Percentiles rank a stretch among this genome's conserved stretches.
Conservation (phyloP, 495 filamentous ascomycete species). For the Aspergillus homomorphus region DNA sequence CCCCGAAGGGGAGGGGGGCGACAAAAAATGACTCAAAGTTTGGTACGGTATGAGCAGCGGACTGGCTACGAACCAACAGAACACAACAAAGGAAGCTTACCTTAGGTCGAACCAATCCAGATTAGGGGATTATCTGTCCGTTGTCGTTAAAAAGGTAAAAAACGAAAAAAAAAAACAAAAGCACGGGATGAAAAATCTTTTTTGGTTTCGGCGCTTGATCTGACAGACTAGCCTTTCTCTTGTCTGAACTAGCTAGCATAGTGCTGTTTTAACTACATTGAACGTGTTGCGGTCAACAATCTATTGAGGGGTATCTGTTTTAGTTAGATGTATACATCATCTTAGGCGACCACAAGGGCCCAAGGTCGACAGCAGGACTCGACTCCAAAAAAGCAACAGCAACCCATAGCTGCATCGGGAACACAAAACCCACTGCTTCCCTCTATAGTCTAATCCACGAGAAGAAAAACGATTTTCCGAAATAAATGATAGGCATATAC, state of each 20-base stretch:
- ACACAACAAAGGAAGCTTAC: constrained; percentile 3
- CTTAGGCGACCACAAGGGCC: neutral
- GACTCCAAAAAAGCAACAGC: no score
- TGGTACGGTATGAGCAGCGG: neutral
- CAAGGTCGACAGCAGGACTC: neutral
- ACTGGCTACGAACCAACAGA: neutral
- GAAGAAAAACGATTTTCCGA: no score
- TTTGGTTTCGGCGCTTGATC: constrained; percentile 6
- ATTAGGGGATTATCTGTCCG: constrained; percentile 1
- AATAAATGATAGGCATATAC: no score
- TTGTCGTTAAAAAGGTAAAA: constrained; percentile 7
- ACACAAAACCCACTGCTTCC: neutral
- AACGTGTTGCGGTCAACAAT: neutral
- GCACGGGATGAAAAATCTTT: constrained; percentile 4
- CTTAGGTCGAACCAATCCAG: neutral
- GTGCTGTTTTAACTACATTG: neutral
- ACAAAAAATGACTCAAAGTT: constrained; percentile 6
- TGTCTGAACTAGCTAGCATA: neutral
- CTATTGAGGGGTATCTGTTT: constrained; percentile 9
- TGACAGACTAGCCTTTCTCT: constrained; percentile 3
- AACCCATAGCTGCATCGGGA: neutral
- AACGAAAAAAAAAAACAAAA: constrained; percentile 1
- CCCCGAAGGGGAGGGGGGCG: neutral
- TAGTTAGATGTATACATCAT: constrained; percentile 1
- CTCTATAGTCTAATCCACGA: neutral